Percentiles rank a stretch among this genome's conserved stretches.
Evolutionary conservation across 2,329 filamentous ascomycete species (phyloP).

Genomic region (Davidsoniella eucalypti): DNA sequence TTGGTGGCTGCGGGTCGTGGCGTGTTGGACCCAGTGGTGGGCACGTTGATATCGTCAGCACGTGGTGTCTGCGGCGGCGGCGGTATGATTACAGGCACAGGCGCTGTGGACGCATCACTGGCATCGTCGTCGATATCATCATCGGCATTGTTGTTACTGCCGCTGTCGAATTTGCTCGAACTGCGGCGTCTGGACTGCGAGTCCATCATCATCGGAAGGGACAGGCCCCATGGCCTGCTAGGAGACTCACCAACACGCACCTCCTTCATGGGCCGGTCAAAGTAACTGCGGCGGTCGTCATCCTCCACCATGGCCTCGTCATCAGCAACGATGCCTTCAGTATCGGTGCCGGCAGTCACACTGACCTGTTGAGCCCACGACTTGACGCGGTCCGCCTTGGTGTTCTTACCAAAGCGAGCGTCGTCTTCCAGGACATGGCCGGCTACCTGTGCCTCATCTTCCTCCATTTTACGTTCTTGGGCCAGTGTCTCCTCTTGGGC

Average conservation of each 20-base stretch:
- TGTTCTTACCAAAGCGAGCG: background rate
- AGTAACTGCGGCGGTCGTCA: slow-evolving; percentile 52
- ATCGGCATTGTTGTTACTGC: too few relatives aligned
- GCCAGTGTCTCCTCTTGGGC: slow-evolving; percentile 23
- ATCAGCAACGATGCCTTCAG: slow-evolving; percentile 16
- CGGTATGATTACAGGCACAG: slow-evolving; percentile 32
- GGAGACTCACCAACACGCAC: slow-evolving; percentile 88
- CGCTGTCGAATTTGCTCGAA: too few relatives aligned
- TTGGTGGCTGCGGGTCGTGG: slow-evolving; percentile 3
- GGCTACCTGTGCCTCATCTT: slow-evolving; percentile 27
- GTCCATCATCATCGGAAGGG: slow-evolving; percentile 43
- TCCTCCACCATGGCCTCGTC: slow-evolving; percentile 24
- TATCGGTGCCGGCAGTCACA: slow-evolving; percentile 24
- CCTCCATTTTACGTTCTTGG: slow-evolving; percentile 18
- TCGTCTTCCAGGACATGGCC: background rate
- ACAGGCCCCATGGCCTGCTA: slow-evolving; percentile 83
- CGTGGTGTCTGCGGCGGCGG: slow-evolving; percentile 18
- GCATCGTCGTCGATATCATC: too few relatives aligned
- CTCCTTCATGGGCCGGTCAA: slow-evolving; percentile 74
- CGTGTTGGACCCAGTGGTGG: slow-evolving; percentile 18
- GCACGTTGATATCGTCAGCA: slow-evolving; percentile 12
- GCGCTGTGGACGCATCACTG: background rate
- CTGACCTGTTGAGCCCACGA: slow-evolving; percentile 73
- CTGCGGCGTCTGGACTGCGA: background rate
- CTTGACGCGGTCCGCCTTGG: slow-evolving; percentile 51